Conservation (phyloP, 345 rosid genomes). For the Brassica cretica region DNA sequence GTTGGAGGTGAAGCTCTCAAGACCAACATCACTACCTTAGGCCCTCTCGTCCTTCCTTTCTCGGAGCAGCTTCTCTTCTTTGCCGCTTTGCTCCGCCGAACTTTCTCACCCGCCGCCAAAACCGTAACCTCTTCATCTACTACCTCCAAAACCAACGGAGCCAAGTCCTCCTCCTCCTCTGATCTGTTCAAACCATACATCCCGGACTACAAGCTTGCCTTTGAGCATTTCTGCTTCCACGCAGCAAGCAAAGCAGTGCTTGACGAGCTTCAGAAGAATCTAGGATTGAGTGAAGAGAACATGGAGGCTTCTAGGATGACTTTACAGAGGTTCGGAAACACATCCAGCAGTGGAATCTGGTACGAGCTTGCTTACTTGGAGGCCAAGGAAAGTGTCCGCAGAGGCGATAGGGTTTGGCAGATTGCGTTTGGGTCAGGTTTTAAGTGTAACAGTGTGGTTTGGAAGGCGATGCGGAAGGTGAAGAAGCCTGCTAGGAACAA, state of each 20-base stretch:
- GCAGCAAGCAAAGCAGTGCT: slow-evolving; percentile 81
- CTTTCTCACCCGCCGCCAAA: slow-evolving; percentile 31
- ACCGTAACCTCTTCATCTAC: neutral
- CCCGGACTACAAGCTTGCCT: slow-evolving; percentile 93
- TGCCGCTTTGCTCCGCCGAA: slow-evolving; percentile 53
- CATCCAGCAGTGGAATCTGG: slow-evolving; percentile 92
- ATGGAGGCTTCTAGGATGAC: slow-evolving; percentile 91
- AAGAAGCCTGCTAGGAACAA: slow-evolving; percentile 59
- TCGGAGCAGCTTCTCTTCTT: slow-evolving; percentile 95
- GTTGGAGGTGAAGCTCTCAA: slow-evolving; percentile 91
- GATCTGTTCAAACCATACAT: slow-evolving; percentile 69
- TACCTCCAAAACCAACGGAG: slow-evolving; percentile 22
- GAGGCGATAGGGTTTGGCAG: slow-evolving; percentile 90
- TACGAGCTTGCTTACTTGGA: slow-evolving; percentile 87
- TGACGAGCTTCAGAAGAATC: slow-evolving; percentile 85
- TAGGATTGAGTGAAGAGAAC: slow-evolving; percentile 71
- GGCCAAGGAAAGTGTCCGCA: slow-evolving; percentile 75
- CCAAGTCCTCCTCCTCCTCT: slow-evolving; percentile 14
- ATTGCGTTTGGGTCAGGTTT: slow-evolving; percentile 85
- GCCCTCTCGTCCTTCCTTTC: slow-evolving; percentile 88
- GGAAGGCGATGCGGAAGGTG: slow-evolving; percentile 69
- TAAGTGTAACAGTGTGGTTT: slow-evolving; percentile 91
- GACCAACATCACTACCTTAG: slow-evolving; percentile 93
- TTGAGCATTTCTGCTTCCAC: slow-evolving; percentile 90
- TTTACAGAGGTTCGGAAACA: slow-evolving; percentile 82